These are phyloP conservation scores for Maudiozyma serrabonitensis DNA, from an alignment of 805 yeast species.

Conservation along the genomic window DNA sequence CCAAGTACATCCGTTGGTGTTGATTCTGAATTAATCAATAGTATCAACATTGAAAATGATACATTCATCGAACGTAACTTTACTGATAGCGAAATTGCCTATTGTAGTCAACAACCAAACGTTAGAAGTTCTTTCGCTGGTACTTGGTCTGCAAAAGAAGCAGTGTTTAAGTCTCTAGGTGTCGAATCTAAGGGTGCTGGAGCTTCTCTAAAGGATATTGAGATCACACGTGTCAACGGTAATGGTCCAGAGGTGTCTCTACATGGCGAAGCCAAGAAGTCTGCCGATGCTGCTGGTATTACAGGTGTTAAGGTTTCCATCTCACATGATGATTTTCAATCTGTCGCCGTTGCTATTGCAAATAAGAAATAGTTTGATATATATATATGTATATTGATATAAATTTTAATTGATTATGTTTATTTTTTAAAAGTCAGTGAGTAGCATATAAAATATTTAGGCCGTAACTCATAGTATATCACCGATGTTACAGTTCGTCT, in stretches of 20 bases:
- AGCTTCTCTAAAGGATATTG: conserved; percentile 86
- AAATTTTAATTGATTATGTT: background rate
- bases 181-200: conserved; percentile 90
- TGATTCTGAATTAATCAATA: conserved; percentile 82
- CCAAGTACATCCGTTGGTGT: conserved; percentile 74
- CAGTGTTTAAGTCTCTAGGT: conserved; percentile 92
- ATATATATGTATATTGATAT: background rate
- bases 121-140: conserved; percentile 92
- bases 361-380: conserved; percentile 9
- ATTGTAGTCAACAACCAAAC: conserved; percentile 64
- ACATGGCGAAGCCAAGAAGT: conserved; percentile 63
- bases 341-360: conserved; percentile 88
- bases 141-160: conserved; percentile 98
- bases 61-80: conserved; percentile 90
- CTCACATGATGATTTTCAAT: conserved; percentile 94
- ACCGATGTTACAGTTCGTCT: too few species aligned
- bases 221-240: conserved; percentile 59
- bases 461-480: too few species aligned
- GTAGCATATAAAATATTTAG: too few species aligned
- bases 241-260: conserved; percentile 79
- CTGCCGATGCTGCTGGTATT: conserved; percentile 65
- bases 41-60: conserved; percentile 77
- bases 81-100: conserved; percentile 67
- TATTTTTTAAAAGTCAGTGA: background rate
- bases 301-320: conserved; percentile 74